Base-by-base conservation (phyloP, 1,284 basidiomycete genomes). In the Ustilago hordei region DNA sequence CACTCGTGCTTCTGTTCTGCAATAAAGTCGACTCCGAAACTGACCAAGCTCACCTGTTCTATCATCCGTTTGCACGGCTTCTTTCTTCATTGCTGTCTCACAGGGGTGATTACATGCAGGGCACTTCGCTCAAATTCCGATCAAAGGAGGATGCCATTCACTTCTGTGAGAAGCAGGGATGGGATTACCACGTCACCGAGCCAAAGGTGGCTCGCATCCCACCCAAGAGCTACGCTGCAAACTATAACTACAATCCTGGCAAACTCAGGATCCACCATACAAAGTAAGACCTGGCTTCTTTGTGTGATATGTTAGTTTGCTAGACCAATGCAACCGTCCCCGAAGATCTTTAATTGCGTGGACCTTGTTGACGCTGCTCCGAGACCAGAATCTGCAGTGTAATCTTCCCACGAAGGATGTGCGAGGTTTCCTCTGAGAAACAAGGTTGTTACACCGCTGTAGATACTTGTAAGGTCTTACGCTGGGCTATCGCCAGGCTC, bases 101-200 rank as follows among this genome's bases (percentile, higher is more conserved):
- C 80, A 95, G 94, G 64, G 96, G 94, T 70, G 96, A 99, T 88
- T 98, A 98, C 88, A 93, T 98, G 92, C 96, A 99, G 87, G 95
- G 93, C 35, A 93, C 93, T 2, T 91, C 92, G 17, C 82, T 98
- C 83, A 90, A 92, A 50, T 99, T 99, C 90, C 90, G 90, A 79
- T 91, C 91, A 59, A 94, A 93, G 87, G 94, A 95, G 85, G 95
- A 95, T 84, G 96, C 97, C 31, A 90, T 97, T 72, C 93, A 94
- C 85, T 99, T 99, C 82, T 93, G 88, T 75, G 80, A 85, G 70
- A 85, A 84, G 78, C 84, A 85, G 60, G 81, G 83, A 50, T 85
- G 82, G 85, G 78, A 85, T 64, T 88, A 86, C 80, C 85, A 85
- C 62, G 80, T 88, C 41, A 84, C 86, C 70, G 83, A 87, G 77